Evolutionary conservation across 208 protist species (phyloP).

Genomic region (Lotmaria passim): DNA sequence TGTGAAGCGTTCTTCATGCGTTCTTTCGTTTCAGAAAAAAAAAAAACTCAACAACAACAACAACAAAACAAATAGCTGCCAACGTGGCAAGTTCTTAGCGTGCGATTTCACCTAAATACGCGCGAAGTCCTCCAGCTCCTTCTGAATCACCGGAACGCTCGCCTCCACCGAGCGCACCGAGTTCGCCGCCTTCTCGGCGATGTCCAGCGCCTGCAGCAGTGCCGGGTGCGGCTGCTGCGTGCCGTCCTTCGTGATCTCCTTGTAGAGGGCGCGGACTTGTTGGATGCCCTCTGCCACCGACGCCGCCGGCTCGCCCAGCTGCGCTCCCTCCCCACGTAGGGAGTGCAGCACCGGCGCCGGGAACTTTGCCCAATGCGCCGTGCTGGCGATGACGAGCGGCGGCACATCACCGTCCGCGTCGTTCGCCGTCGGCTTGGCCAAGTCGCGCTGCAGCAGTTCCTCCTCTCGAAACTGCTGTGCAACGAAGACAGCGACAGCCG

Average conservation of each 20-base stretch:
- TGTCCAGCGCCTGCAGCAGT: constrained; percentile 39
- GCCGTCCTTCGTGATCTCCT: constrained; percentile 14
- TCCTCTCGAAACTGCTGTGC: constrained; percentile 59
- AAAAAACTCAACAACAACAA: too few relatives aligned
- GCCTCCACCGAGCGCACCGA: constrained; percentile 36
- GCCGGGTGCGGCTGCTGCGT: constrained; percentile 52
- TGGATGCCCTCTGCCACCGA: constrained; percentile 24
- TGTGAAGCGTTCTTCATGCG: too few relatives aligned
- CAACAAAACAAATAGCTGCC: too few relatives aligned
- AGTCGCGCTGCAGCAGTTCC: constrained; percentile 32
- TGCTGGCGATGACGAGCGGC: constrained; percentile 77
- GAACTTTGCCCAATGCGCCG: constrained; percentile 90
- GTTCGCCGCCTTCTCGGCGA: constrained; percentile 37
- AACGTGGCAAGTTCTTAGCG: too few relatives aligned
- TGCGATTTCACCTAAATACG: not conserved
- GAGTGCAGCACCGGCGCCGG: constrained; percentile 77
- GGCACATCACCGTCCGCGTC: constrained; percentile 27
- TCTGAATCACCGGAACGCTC: constrained; percentile 35
- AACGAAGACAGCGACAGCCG: constrained; percentile 81
- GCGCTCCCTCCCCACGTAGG: constrained; percentile 52
- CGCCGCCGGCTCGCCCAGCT: constrained; percentile 16
- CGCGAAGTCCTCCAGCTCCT: constrained; percentile 50
- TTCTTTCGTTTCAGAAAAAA: too few relatives aligned
- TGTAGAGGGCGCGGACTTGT: constrained; percentile 26
- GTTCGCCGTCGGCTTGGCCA: constrained; percentile 27